Evolutionary conservation across 306 rosid genomes (phyloP), one percentile per base, ranked within the genome.

Genomic region (Vigna trinervia): DNA sequence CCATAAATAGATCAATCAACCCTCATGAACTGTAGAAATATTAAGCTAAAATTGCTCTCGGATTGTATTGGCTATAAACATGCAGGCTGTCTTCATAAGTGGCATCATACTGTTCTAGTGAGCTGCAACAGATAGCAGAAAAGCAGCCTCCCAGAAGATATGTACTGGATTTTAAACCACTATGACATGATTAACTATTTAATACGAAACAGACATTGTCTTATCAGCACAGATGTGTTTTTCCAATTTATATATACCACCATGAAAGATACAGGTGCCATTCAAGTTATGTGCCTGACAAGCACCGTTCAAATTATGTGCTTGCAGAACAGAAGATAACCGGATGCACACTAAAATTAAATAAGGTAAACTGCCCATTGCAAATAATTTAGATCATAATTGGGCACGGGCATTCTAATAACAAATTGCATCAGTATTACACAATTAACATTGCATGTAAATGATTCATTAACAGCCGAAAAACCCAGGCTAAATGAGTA

Each of bases 281-380:
- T 20, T n/a, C 66, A 77, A 77, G 26, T 41, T 51, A 65, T 39
- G 36, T 45, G 45, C 52, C 23, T 52, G 65, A 41, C 50, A 45
- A 45, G 14, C 12, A 41, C 46, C 12, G 2, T 41, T 8, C 46
- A 41, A 41, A 41, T 41, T 9, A 41, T 8, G 46, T 9, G 0
- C 46, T 41, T 41, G 3, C 60, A 22, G 10, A 51, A 13, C 12
- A 19, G 12, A 30, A 26, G 38, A 9, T 5, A 58, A 34, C 38
- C 30, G 52, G 26, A 50, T n/a, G 9, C 41, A 76, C 6, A 64
- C 56, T 76, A 76, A 39, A 61, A 30, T 2, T 6, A 28, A 34
- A 26, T 17, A 48, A 36, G 41, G 50, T 12, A 20, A 51, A 64
- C 51, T 48, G n/a, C 81, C 10, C 13, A 8, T 12, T 0, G 1